Percentiles rank a stretch among this genome's conserved stretches.
These are phyloP conservation scores for Malbranchea cinnamomea DNA, from an alignment of 2,329 filamentous ascomycete species.

Conservation along the genomic window DNA sequence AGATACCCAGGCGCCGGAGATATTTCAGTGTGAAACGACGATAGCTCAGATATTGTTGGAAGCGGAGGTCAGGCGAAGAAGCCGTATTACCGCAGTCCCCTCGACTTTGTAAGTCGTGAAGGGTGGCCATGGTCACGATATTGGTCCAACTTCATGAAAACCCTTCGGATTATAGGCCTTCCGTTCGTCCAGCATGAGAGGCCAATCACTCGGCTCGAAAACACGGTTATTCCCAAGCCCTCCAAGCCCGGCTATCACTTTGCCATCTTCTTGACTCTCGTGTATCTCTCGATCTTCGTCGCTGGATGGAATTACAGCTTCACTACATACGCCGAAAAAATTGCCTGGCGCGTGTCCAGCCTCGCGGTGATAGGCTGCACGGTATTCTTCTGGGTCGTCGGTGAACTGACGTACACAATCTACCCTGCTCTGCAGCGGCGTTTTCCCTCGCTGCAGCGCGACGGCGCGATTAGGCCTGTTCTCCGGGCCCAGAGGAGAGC, in stretches of 20 bases:
- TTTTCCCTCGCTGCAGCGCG: no score
- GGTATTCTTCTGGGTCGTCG: no score
- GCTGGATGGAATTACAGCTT: slow-evolving; percentile 4
- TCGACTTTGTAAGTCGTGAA: slow-evolving; percentile 5
- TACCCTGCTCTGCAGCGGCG: no score
- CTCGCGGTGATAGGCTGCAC: no score
- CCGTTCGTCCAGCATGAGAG: background rate
- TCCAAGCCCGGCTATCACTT: background rate
- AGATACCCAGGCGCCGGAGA: slow-evolving; percentile 13
- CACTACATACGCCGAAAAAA: background rate
- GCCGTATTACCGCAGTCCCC: slow-evolving; percentile 3
- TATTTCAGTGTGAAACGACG: slow-evolving; percentile 7
- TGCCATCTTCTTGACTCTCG: background rate
- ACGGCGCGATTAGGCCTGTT: no score
- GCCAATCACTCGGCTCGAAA: background rate
- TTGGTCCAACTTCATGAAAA: slow-evolving; percentile 5
- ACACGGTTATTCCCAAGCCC: background rate
- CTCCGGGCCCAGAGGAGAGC: no score
- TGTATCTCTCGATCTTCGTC: slow-evolving; percentile 2
- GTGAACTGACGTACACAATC: no score
- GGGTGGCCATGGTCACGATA: slow-evolving; percentile 3
- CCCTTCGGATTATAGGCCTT: slow-evolving; percentile 1
- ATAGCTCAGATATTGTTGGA: slow-evolving; percentile 13
- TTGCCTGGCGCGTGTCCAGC: slow-evolving; percentile 4
- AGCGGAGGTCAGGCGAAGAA: slow-evolving; percentile 8